A percentile compares a stretch with the other conserved stretches of the same genome.
phyloP scores from a whole-genome alignment of 2,329 filamentous ascomycete genomes.

The Aspergillus fumigatus region DNA sequence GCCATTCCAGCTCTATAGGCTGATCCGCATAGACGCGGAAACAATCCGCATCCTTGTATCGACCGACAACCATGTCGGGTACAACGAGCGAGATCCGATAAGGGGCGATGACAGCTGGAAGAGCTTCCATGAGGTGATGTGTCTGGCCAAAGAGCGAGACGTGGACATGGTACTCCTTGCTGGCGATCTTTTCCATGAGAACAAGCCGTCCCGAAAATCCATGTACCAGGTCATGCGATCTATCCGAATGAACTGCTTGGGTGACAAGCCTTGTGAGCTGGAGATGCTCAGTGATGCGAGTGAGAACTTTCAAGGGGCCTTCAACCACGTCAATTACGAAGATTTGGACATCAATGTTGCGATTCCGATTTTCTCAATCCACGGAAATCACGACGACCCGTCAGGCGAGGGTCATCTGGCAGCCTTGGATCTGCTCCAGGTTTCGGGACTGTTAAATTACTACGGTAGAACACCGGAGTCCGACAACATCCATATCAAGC shows the following conservation, averaged over 20 bases:
- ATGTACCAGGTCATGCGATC: conserved; percentile 98
- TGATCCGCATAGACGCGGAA: conserved; percentile 54
- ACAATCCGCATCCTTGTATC: conserved; percentile 92
- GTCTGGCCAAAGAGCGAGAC: conserved; percentile 76
- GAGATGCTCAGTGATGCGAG: conserved; percentile 92
- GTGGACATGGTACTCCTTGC: conserved; percentile 97
- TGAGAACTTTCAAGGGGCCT: conserved; percentile 83
- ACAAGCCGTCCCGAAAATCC: conserved; percentile 90
- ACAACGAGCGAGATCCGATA: conserved; percentile 85
- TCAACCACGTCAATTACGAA: conserved; percentile 95
- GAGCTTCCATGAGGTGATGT: conserved; percentile 93
- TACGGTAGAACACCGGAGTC: conserved; percentile 88
- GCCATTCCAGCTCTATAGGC: not conserved
- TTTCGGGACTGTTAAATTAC: conserved; percentile 90
- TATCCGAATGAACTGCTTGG: conserved; percentile 85
- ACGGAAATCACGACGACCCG: conserved; percentile 96
- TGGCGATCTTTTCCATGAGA: conserved; percentile 96
- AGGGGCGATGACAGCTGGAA: conserved; percentile 98
- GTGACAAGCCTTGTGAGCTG: conserved; percentile 91
- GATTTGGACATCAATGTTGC: conserved; percentile 95
- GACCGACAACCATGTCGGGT: conserved; percentile 97
- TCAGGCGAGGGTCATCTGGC: conserved; percentile 93
- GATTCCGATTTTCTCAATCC: conserved; percentile 96
- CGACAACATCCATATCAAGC: conserved; percentile 89
- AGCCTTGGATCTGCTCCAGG: conserved; percentile 84